Percentiles rank a stretch among this genome's conserved stretches.
These are phyloP conservation scores for Pseudocercospora macadamiae DNA, from an alignment of 2,329 filamentous ascomycete species.

Conservation along the genomic window DNA sequence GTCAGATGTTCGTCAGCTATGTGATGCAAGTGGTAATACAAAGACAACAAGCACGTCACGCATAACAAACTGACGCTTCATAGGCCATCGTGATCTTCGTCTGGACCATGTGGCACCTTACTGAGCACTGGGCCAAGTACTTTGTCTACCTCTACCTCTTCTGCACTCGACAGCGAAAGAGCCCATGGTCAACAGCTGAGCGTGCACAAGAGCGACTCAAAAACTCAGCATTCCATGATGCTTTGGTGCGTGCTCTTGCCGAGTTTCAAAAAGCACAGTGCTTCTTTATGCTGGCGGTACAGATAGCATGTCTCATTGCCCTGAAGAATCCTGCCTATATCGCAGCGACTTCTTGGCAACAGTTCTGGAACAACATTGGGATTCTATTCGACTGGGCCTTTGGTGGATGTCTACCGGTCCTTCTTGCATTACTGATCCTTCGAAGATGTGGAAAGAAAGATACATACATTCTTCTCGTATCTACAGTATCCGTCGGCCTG, in stretches of 20 bases:
- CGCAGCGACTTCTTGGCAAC: constrained; percentile 12
- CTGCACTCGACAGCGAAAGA: neutral
- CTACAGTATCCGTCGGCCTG: constrained; percentile 15
- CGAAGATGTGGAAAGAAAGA: constrained; percentile 16
- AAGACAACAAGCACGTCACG: neutral
- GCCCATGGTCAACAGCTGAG: neutral
- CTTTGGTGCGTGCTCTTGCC: constrained; percentile 16
- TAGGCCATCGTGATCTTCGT: constrained; percentile 13
- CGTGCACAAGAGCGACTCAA: constrained; percentile 6
- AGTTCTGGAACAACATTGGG: constrained; percentile 21
- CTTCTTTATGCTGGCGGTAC: constrained; percentile 26
- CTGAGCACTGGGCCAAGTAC: constrained; percentile 16
- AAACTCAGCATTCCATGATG: neutral
- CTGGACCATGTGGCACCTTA: constrained; percentile 20
- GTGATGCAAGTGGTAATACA: constrained; percentile 16
- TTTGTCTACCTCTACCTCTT: neutral
- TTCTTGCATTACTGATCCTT: constrained; percentile 18
- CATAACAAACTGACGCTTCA: neutral
- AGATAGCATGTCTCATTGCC: constrained; percentile 22
- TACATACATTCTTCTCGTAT: constrained; percentile 13
- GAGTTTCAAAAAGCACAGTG: constrained; percentile 26
- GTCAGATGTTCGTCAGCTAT: constrained; percentile 23
- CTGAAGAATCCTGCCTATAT: constrained; percentile 18
- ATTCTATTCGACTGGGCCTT: constrained; percentile 20
- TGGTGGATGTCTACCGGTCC: constrained; percentile 19